Conservation (phyloP, 768 basidiomycete species). For the Termitomyces bulborhizus region DNA sequence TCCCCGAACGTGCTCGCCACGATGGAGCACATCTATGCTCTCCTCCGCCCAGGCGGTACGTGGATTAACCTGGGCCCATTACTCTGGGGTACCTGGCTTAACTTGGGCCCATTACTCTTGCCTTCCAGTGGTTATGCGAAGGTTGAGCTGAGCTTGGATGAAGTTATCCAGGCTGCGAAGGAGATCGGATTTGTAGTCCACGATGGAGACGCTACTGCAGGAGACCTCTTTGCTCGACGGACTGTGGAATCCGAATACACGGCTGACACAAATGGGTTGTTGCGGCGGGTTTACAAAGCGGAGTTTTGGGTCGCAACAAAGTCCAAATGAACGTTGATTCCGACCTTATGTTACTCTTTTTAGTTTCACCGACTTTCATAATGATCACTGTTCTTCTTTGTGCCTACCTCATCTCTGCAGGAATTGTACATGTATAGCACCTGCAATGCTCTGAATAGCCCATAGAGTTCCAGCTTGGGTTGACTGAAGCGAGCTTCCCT, state of each 20-base stretch:
- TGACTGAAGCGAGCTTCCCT: too few species aligned
- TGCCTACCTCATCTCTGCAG: too few species aligned
- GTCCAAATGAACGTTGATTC: conserved; percentile 11
- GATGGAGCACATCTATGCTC: conserved; percentile 48
- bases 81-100: conserved; percentile 42
- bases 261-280: conserved; percentile 57
- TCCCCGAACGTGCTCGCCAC: conserved; percentile 47
- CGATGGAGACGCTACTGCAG: conserved; percentile 11
- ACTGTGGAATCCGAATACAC: conserved; percentile 65
- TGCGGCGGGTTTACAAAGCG: conserved; percentile 62
- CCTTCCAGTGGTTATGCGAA: conserved; percentile 47
- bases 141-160: conserved; percentile 59
- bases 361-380: too few species aligned
- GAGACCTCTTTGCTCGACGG: conserved; percentile 18
- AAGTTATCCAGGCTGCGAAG: conserved; percentile 45
- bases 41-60: conserved; percentile 54
- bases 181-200: conserved; percentile 49
- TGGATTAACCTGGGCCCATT: too few species aligned
- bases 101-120: conserved; percentile 66
- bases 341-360: too few species aligned
- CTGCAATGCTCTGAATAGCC: too few species aligned
- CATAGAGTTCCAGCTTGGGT: too few species aligned
- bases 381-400: too few species aligned
- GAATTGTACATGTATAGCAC: too few species aligned
- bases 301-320: conserved; percentile 63